Evolutionary conservation across 2,329 filamentous ascomycete genomes (phyloP), one percentile per base, ranked within the genome.

Genomic region (Xylariaceae sp.): DNA sequence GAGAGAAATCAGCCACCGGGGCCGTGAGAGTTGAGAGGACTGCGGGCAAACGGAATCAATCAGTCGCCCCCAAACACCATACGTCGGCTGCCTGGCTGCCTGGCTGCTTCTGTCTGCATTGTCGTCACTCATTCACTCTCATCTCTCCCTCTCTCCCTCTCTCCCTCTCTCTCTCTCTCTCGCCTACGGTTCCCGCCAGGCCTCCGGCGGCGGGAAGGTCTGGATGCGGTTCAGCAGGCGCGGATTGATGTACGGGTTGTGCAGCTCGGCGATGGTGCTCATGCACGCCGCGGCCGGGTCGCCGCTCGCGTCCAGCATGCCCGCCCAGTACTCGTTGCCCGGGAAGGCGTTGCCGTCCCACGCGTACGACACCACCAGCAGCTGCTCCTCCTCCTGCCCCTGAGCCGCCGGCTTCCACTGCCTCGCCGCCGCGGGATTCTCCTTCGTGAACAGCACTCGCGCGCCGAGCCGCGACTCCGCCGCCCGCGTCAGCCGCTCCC

Each of bases 281-380:
- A 58, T 57, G 21, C 49, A 52, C 3, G 55, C 55, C 5, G 55
- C 53, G 1, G 55, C 55, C 5, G 55, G 53, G 30, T 57, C 55
- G 3, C 55, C 55, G 16, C 51, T 47, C 2, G 33, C 51, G 0
- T 14, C 1, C 3, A 55, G 40, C 3, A 3, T 16, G 1, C 44
- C 47, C 2, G 21, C 9, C 55, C 55, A 58, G 26, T 54, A 58
- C 29, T 56, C 55, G 31, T 58, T 58, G 0, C 55, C 55, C 0
- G 55, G 55, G 27, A 52, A 57, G 1, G 51, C 23, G 14, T 58
- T 58, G 3, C 45, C 50, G 19, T 58, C 55, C 55, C 55, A 58
- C 0, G 55, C 51, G 16, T 57, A 58, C 23, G 45, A 50, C 13
- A 58, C 9, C 4, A 57, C 52, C 1, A 56, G 51, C 1, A 58